Evolutionary conservation across 352 stramenopile genomes (phyloP), one percentile per base, ranked within the genome.

Genomic region (Phytophthora constricta): DNA sequence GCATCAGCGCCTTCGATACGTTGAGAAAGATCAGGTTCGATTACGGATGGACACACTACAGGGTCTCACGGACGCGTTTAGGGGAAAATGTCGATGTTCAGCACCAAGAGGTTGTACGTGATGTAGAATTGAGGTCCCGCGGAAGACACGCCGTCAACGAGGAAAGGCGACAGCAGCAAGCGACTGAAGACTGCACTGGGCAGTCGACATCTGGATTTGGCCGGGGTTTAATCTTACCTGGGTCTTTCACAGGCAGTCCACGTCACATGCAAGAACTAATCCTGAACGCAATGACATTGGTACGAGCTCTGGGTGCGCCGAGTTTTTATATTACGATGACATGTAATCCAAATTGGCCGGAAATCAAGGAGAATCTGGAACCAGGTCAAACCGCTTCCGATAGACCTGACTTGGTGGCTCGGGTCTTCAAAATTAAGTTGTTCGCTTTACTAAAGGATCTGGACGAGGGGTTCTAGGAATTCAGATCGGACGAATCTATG

Each of bases 321-420:
- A 62, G 80, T 23, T 48, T 78, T 9, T 91, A 89, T 61, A 78
- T 86, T 11, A 86, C 82, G 0, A 74, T 86, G 19, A 89, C 77
- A 9, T 78, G 64, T 22, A 89, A 87, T 46, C 72, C 76, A 2
- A 70, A 68, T 9, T 91, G 76, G 68, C 19, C 43, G 13, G 77
- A 89, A 53, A 80, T 89, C 13, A 57, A 49, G 37, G 50, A 71
- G 13, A 42, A 50, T 3, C 13, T 74, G 20, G 20, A 41, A 22
- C 4, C 23, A 11, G 2, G 54, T 23, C 22, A 70, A 20, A 70
- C 31, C 3, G 64, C 59, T 1, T 28, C 39, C 43, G 62, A 76
- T 34, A 56, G 66, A 34, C 46, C 58, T 5, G 57, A 69, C 20
- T 64, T 71, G 41, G 59, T 70, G 20, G 25, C 58, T 14, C 28